These are phyloP conservation scores for Phytophthora multivora DNA, from an alignment of 352 stramenopile species.

Conservation along the genomic window DNA sequence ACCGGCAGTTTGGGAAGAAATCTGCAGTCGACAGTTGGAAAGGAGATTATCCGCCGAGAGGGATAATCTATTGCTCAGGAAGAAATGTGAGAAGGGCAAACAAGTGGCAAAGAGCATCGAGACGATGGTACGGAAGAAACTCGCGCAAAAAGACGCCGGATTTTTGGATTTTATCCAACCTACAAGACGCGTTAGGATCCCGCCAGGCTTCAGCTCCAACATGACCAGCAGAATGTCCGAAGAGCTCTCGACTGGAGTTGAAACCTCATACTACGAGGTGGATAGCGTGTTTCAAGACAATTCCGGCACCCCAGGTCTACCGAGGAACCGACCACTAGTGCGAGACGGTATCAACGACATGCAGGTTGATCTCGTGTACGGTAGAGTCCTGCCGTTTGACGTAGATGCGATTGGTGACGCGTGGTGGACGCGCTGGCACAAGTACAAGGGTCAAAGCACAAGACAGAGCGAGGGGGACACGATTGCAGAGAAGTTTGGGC, in stretches of 20 bases:
- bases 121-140: slow-evolving; percentile 18
- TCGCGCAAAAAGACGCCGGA: not conserved
- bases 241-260: slow-evolving; percentile 29
- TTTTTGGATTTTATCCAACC: not conserved
- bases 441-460: slow-evolving; percentile 13
- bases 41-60: slow-evolving; percentile 16
- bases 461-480: slow-evolving; percentile 14
- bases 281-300: slow-evolving; percentile 27
- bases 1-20: slow-evolving; percentile 13
- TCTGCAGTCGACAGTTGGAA: slow-evolving; percentile 19
- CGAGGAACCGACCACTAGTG: slow-evolving; percentile 10
- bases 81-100: slow-evolving; percentile 17
- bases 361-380: slow-evolving; percentile 34
- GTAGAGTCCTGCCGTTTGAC: slow-evolving; percentile 34
- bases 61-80: slow-evolving; percentile 28
- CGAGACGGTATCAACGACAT: slow-evolving; percentile 29
- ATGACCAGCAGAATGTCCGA: slow-evolving; percentile 21
- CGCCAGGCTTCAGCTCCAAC: not conserved
- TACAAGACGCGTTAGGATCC: slow-evolving; percentile 6
- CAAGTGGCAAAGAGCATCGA: slow-evolving; percentile 22
- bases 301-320: not conserved
- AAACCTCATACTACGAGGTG: slow-evolving; percentile 34
- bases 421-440: slow-evolving; percentile 31
- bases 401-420: slow-evolving; percentile 26
- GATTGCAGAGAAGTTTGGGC: no score